Percentiles rank a stretch among this genome's conserved stretches.
Conservation (phyloP, 2,329 filamentous ascomycete genomes). For the Penicillium decumbens region DNA sequence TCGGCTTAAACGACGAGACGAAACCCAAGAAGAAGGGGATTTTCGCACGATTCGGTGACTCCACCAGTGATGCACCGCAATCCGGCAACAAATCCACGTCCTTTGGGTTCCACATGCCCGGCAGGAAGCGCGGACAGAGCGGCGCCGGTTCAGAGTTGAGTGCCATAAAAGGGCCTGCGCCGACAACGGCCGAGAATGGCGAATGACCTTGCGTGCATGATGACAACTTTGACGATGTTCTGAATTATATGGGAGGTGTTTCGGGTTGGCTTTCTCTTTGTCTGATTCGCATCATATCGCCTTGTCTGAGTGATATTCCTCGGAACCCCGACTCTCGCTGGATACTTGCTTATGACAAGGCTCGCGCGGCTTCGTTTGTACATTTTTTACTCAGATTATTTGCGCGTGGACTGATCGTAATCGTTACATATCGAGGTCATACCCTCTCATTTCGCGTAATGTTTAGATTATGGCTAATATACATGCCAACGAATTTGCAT, state of each 20-base stretch:
- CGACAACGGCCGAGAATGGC: constrained; percentile 14
- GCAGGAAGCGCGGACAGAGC: constrained; percentile 67
- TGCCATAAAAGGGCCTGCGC: constrained; percentile 49
- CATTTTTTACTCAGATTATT: constrained; percentile 3
- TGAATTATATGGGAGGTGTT: constrained; percentile 3
- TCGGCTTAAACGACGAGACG: constrained; percentile 74
- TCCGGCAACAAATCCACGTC: constrained; percentile 44
- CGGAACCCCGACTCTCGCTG: background rate
- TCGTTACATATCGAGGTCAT: constrained; percentile 1
- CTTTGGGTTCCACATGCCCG: constrained; percentile 62
- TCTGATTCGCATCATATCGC: background rate
- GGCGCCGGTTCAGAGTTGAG: constrained; percentile 68
- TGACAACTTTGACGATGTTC: constrained; percentile 6
- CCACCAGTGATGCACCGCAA: constrained; percentile 33
- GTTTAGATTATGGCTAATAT: background rate
- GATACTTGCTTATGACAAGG: background rate
- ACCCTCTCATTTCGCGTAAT: background rate
- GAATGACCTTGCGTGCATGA: constrained; percentile 19
- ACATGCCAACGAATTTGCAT: background rate
- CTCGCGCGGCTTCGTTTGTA: constrained; percentile 6
- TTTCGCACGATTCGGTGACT: constrained; percentile 67
- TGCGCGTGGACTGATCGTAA: constrained; percentile 4
- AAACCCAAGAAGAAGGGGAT: constrained; percentile 75
- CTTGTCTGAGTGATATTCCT: background rate
- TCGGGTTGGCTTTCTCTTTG: background rate